Evolutionary conservation across 495 filamentous ascomycete genomes (phyloP), one percentile per base, ranked within the genome.

Genomic region (Darksidea phi): DNA sequence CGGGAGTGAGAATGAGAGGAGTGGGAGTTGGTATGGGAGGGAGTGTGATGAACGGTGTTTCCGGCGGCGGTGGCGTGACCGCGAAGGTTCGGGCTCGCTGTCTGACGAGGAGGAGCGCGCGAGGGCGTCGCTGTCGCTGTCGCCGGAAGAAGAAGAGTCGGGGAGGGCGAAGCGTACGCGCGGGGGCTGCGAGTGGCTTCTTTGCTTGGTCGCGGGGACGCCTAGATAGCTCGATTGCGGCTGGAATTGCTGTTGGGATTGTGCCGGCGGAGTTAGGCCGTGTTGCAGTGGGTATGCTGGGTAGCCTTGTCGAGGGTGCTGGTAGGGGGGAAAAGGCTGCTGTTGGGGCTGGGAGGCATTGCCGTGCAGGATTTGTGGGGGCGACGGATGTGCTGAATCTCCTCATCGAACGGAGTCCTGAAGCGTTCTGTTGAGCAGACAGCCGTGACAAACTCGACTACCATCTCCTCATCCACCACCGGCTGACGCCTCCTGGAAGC

Each of bases 161-260:
- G n/a, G n/a, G n/a, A n/a, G n/a, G n/a, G 25, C 53, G 38, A 64
- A 58, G 34, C 41, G 54, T 4, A 64, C 61, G 8, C 61, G 47
- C 5, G 61, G 38, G 15, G 61, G 61, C 20, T 64, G 61, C 1
- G 61, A 64, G 34, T 55, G 61, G 15, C 48, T 54, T 34, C 61
- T n/a, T n/a, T 24, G 2, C n/a, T 10, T 0, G 37, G 61, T 36
- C 59, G 48, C 15, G 59, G 61, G 61, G 11, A 28, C 26, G 48
- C 54, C 61, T 59, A 64, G 43, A 7, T 25, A 55, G 18, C 23
- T 34, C 37, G 28, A 54, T 18, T 64, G 48, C 13, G 13, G 24
- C 37, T 21, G 36, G 1, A 50, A 24, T 13, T 57, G 48, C 7
- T 28, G 2, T 28, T 54, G 63, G 21, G 43, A 46, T n/a, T n/a